phyloP scores from a whole-genome alignment of 768 basidiomycete species.

The Trametes sanguinea region DNA sequence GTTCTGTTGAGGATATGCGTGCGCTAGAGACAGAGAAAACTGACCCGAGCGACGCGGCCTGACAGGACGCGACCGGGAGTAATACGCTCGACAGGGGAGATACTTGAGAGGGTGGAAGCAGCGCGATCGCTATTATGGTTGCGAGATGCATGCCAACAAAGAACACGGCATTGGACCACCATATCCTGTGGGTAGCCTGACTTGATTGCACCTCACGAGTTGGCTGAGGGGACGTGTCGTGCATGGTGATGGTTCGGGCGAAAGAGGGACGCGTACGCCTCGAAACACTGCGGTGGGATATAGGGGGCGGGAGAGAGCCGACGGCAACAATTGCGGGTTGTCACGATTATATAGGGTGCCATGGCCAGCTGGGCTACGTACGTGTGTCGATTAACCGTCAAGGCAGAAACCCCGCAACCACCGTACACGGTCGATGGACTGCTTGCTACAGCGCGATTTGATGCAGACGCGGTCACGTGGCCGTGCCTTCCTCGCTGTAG shows the following conservation, averaged over 20 bases:
- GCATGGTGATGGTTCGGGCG: background rate
- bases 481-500: conserved; percentile 2
- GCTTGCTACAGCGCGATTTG: conserved; percentile 8
- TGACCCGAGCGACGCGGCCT: conserved; percentile 70
- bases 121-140: conserved; percentile 52
- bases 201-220: background rate
- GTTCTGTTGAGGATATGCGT: background rate
- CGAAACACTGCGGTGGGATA: background rate
- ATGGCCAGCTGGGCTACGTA: too few relatives aligned
- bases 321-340: too few relatives aligned
- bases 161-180: conserved; percentile 66
- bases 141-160: conserved; percentile 60
- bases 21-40: conserved; percentile 22
- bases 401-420: too few relatives aligned
- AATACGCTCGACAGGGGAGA: conserved; percentile 45
- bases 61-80: conserved; percentile 63
- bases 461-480: conserved; percentile 20
- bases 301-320: too few relatives aligned
- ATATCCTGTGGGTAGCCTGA: conserved; percentile 36
- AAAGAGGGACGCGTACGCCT: background rate
- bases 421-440: too few relatives aligned
- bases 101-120: conserved; percentile 48
- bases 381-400: too few relatives aligned
- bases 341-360: too few relatives aligned
- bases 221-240: background rate